phyloP scores from a whole-genome alignment of 108 stramenopile genomes.

The Nitzschia sp. region DNA sequence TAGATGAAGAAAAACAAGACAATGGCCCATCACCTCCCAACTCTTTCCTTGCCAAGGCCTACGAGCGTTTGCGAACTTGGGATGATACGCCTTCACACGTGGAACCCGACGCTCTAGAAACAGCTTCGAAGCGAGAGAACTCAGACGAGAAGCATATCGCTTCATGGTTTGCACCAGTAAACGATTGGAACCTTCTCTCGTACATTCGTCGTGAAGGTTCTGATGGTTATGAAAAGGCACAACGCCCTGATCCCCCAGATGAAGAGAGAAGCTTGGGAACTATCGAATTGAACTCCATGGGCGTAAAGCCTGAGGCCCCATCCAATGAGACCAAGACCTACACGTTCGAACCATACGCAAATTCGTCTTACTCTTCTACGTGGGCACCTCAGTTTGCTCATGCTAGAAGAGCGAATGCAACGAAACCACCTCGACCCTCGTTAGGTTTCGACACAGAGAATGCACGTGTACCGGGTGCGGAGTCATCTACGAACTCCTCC shows the following conservation, averaged over 20 bases:
- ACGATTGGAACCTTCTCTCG: constrained; percentile 20
- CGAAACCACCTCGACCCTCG: too few species aligned
- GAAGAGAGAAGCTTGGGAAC: background rate
- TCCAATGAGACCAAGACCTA: background rate
- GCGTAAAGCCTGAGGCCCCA: too few species aligned
- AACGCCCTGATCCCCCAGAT: constrained; percentile 27
- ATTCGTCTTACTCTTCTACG: constrained; percentile 20
- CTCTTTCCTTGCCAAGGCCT: background rate
- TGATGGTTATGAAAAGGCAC: background rate
- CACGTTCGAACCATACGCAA: constrained; percentile 7
- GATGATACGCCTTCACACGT: constrained; percentile 4
- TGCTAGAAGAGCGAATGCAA: too few species aligned
- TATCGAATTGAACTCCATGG: too few species aligned
- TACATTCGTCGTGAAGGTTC: constrained; percentile 9
- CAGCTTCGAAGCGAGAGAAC: background rate
- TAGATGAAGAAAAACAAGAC: background rate
- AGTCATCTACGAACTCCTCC: constrained; percentile 8
- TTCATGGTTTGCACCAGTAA: constrained; percentile 23
- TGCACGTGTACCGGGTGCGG: background rate
- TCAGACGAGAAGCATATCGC: background rate
- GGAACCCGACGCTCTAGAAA: background rate
- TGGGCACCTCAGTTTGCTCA: constrained; percentile 27
- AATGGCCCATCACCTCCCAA: too few species aligned
- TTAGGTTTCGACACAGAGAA: too few species aligned
- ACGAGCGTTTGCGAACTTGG: constrained; percentile 14